These are phyloP conservation scores for Mortierella sp. DNA, from an alignment of 371 early-diverging fungal species.

Conservation along the genomic window DNA sequence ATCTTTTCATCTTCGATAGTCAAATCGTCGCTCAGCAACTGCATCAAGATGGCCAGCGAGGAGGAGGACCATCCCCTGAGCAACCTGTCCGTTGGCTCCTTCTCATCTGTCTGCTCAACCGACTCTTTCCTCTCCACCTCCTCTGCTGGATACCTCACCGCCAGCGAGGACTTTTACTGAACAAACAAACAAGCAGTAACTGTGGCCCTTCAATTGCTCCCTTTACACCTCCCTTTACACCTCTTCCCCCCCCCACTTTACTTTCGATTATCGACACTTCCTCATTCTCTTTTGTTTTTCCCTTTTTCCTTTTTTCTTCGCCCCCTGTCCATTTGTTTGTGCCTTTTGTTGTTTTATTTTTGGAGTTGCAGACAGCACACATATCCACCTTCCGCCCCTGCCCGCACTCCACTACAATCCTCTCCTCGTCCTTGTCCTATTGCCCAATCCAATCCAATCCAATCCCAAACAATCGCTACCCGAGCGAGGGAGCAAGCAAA, in stretches of 20 bases:
- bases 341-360: background rate
- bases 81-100: conserved; percentile 43
- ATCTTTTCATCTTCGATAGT: conserved; percentile 17
- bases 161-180: conserved; percentile 27
- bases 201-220: no score
- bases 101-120: conserved; percentile 46
- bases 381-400: background rate
- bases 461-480: background rate
- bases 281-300: conserved; percentile 3
- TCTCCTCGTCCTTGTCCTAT: background rate
- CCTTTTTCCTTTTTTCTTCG: background rate
- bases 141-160: conserved; percentile 40
- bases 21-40: conserved; percentile 33
- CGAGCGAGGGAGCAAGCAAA: background rate
- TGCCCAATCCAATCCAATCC: background rate
- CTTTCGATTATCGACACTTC: conserved; percentile 12
- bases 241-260: background rate
- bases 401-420: background rate
- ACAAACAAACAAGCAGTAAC: background rate
- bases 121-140: conserved; percentile 30
- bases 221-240: background rate
- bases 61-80: conserved; percentile 53
- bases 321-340: conserved; percentile 4
- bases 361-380: background rate
- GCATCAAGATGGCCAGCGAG: conserved; percentile 21